Percentiles rank a stretch among this genome's conserved stretches.
phyloP scores from a whole-genome alignment of 1,284 basidiomycete genomes.

The Ustilago trichophora region DNA sequence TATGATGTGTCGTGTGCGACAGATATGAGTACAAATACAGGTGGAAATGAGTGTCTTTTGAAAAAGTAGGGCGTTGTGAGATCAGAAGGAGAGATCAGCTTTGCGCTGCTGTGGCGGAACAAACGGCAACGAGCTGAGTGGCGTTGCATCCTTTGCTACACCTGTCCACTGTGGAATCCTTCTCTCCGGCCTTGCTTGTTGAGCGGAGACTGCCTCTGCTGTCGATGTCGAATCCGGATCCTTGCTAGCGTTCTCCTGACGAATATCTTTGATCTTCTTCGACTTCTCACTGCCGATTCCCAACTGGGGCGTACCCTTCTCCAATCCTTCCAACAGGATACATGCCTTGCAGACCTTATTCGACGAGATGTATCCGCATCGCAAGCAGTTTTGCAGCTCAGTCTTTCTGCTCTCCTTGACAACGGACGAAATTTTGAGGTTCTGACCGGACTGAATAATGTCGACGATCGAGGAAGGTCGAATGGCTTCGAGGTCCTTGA shows the following conservation, averaged over 20 bases:
- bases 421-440: conserved; percentile 44
- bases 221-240: background rate
- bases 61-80: background rate
- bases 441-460: conserved; percentile 75
- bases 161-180: conserved; percentile 56
- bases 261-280: conserved; percentile 39
- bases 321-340: conserved; percentile 62
- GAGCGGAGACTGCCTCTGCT: background rate
- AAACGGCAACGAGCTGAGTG: conserved; percentile 29
- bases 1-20: conserved; percentile 6
- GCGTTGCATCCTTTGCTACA: conserved; percentile 27
- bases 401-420: conserved; percentile 55
- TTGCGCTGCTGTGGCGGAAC: conserved; percentile 15
- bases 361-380: conserved; percentile 65
- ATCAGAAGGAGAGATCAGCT: conserved; percentile 26
- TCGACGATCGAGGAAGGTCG: conserved; percentile 95
- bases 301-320: conserved; percentile 59
- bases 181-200: conserved; percentile 19
- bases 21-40: conserved; percentile 25
- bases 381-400: conserved; percentile 54
- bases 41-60: background rate
- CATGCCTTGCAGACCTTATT: conserved; percentile 66
- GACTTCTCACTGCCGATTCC: conserved; percentile 60
- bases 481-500: conserved; percentile 94
- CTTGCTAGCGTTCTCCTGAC: conserved; percentile 18